Base-by-base conservation (phyloP, 2,329 filamentous ascomycete genomes). In the Xylariaceae sp. region DNA sequence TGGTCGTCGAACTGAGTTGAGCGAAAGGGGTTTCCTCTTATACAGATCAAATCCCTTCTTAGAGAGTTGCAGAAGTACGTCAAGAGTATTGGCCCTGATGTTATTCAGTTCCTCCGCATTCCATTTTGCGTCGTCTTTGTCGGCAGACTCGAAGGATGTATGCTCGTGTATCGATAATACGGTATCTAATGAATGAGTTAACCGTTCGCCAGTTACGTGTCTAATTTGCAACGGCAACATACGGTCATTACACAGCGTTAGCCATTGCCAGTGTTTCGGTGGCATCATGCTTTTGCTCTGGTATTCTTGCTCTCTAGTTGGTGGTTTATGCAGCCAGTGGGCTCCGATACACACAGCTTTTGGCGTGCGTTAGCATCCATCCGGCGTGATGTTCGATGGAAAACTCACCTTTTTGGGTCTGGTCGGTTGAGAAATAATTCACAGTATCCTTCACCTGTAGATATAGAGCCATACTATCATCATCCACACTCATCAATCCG, bases 371-470 rank as follows among this genome's bases (percentile, higher is more conserved):
- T 49, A 70, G 64, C 61, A 39, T 46, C 40, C 26, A 27, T 40
- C 21, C 15, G 24, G 11, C 15, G 18, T 8, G 6, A 24, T 30
- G 9, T 33, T 8, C 9, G n/a, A 23, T 26, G 26, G 18, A 42
- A 27, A 3, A 67, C 76, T 63, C 73, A 84, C 87, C 89, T 67
- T 77, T 79, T 13, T 78, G 73, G 0, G 87, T 88, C 68, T 86
- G 82, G 63, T 92, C 88, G 11, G 89, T 81, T 0, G 87, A 87
- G 11, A 85, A 86, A 69, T 88, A 92, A 67, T 91, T 88, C 77
- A 87, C 87, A n/a, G 89, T 86, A 49, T 86, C 81, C 57, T 88
- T 80, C 5, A 87, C 81, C 35, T 91, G 77, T 24, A 82, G 43
- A 55, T 73, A 73, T 56, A 79, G 62, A 57, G 72, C 61, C 53